Conservation (phyloP, 768 basidiomycete genomes). For the Lentinula guzmanii region DNA sequence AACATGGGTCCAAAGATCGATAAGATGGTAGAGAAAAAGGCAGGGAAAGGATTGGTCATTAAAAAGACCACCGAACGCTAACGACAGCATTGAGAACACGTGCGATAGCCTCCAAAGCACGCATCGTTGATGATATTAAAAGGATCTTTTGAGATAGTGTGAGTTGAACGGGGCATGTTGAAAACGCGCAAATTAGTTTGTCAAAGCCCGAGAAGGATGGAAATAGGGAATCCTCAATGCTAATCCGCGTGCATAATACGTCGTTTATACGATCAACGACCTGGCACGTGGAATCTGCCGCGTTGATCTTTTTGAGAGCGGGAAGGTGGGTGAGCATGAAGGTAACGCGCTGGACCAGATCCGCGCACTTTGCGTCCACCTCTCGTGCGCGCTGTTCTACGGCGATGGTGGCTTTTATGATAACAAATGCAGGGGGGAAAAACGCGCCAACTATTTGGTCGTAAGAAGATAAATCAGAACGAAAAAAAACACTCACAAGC, state of each 20-base stretch:
- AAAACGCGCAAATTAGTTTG: background rate
- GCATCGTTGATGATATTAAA: constrained; percentile 3
- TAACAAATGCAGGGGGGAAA: constrained; percentile 32
- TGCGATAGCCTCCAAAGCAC: background rate
- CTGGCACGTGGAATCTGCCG: constrained; percentile 25
- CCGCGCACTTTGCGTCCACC: constrained; percentile 32
- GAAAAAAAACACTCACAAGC: no score
- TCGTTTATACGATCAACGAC: constrained; percentile 33
- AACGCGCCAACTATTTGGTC: no score
- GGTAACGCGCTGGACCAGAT: constrained; percentile 33
- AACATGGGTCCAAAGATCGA: no score
- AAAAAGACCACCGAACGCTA: no score
- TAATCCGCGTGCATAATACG: background rate
- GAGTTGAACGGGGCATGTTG: background rate
- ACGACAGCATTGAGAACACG: background rate
- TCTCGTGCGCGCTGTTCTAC: constrained; percentile 30
- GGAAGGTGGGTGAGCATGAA: constrained; percentile 37
- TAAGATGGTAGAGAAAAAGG: no score
- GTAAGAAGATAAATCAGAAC: no score
- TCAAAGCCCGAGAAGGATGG: constrained; percentile 1
- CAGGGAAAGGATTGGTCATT: no score
- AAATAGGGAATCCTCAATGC: constrained; percentile 1
- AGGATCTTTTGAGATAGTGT: background rate
- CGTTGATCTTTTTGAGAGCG: constrained; percentile 23
- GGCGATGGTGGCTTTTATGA: constrained; percentile 34